phyloP scores from a whole-genome alignment of 2,329 filamentous ascomycete species.

The Pyrenochaeta sp. region DNA sequence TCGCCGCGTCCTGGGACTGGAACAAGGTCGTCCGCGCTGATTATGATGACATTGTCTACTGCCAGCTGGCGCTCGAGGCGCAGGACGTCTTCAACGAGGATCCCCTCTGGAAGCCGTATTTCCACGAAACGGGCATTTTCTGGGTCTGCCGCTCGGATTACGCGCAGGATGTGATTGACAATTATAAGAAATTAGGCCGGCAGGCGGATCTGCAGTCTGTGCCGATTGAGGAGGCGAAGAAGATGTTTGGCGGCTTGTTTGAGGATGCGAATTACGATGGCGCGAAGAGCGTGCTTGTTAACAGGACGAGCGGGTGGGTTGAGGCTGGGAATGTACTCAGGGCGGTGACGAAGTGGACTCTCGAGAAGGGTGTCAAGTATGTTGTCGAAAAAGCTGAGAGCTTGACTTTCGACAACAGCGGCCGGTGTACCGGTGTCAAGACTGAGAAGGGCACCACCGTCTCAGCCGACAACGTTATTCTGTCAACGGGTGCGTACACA shows the following conservation, averaged over 20 bases:
- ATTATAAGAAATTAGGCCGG: slow-evolving; percentile 59
- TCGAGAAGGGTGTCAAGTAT: slow-evolving; percentile 67
- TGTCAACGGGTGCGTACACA: slow-evolving; percentile 54
- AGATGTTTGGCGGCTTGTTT: slow-evolving; percentile 66
- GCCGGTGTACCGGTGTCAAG: slow-evolving; percentile 49
- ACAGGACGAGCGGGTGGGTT: slow-evolving; percentile 68
- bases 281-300: slow-evolving; percentile 67
- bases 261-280: slow-evolving; percentile 66
- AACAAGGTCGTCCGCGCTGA: slow-evolving; percentile 76
- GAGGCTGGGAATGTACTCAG: slow-evolving; percentile 66
- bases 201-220: slow-evolving; percentile 56
- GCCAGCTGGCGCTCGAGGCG: slow-evolving; percentile 69
- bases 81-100: slow-evolving; percentile 67
- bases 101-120: slow-evolving; percentile 62
- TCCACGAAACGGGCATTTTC: slow-evolving; percentile 61
- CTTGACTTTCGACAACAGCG: slow-evolving; percentile 57
- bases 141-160: slow-evolving; percentile 53
- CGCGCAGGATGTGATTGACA: slow-evolving; percentile 57
- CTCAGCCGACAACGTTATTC: slow-evolving; percentile 38
- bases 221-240: slow-evolving; percentile 59
- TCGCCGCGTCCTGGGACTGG: slow-evolving; percentile 74
- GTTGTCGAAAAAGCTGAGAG: slow-evolving; percentile 60
- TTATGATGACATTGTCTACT: slow-evolving; percentile 71
- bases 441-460: slow-evolving; percentile 43
- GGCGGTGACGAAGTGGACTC: slow-evolving; percentile 60